Conservation (phyloP, 495 filamentous ascomycete species). For the Penicillium cosmopolitanum region DNA sequence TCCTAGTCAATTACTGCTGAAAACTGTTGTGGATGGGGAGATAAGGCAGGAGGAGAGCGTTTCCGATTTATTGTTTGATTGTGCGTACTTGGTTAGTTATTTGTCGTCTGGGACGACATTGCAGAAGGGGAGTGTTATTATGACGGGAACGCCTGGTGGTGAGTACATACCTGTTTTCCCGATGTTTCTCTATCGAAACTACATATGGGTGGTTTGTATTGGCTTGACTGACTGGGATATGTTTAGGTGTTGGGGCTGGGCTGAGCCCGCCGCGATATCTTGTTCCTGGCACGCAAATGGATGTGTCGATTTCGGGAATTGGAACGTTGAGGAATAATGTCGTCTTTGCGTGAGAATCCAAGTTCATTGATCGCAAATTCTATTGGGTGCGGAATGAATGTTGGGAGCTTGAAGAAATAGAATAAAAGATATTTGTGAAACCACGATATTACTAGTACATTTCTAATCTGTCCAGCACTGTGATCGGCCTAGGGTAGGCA, state of each 20-base stretch:
- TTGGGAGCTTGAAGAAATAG: too few species aligned
- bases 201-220: background rate
- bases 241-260: constrained; percentile 35
- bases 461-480: too few species aligned
- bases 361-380: too few species aligned
- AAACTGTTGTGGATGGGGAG: constrained; percentile 65
- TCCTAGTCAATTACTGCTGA: constrained; percentile 60
- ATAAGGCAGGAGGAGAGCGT: constrained; percentile 66
- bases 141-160: constrained; percentile 66
- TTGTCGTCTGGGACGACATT: constrained; percentile 72
- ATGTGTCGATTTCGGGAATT: constrained; percentile 38
- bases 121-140: constrained; percentile 74
- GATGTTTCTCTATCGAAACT: background rate
- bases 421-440: too few species aligned
- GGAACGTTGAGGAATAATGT: constrained; percentile 41
- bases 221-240: background rate
- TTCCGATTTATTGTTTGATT: constrained; percentile 71
- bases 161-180: constrained; percentile 9
- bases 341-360: constrained; percentile 18
- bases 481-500: too few species aligned
- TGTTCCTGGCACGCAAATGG: constrained; percentile 42
- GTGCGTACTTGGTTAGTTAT: constrained; percentile 67
- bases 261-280: constrained; percentile 40
- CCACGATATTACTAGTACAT: too few species aligned
- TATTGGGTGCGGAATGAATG: too few species aligned